Evolutionary conservation across 768 basidiomycete species (phyloP).

Genomic region (Suillus subalutaceus): DNA sequence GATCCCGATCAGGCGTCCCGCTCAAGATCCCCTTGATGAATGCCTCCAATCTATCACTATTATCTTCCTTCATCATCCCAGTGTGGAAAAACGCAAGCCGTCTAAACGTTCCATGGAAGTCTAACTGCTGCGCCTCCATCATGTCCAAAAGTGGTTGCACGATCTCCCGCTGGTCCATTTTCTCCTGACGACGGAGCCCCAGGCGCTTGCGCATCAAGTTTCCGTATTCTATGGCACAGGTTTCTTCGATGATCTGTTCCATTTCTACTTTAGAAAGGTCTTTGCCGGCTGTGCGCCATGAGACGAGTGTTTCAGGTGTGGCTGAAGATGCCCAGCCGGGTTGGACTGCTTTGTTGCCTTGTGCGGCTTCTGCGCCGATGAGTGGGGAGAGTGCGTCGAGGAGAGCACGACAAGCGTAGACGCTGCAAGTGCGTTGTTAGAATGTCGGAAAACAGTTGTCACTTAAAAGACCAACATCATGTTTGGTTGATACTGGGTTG

Average conservation of each 20-base stretch:
- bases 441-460: neutral
- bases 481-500: conserved; percentile 63
- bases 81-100: conserved; percentile 66
- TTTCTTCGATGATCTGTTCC: conserved; percentile 59
- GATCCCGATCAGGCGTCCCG: conserved; percentile 48
- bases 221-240: conserved; percentile 66
- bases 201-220: conserved; percentile 80
- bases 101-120: conserved; percentile 89
- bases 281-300: conserved; percentile 63
- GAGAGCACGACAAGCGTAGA: conserved; percentile 80
- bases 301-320: conserved; percentile 53
- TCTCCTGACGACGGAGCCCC: conserved; percentile 60
- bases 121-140: conserved; percentile 74
- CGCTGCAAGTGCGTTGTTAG: conserved; percentile 38
- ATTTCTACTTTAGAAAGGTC: conserved; percentile 60
- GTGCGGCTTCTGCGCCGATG: conserved; percentile 77
- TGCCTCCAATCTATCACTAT: conserved; percentile 33
- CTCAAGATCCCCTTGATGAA: conserved; percentile 51
- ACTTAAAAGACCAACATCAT: conserved; percentile 62
- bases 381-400: conserved; percentile 81
- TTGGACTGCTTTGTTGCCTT: conserved; percentile 47
- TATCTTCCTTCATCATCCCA: conserved; percentile 25
- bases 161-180: conserved; percentile 61
- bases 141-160: conserved; percentile 73
- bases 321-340: conserved; percentile 67